phyloP scores from a whole-genome alignment of 2,329 filamentous ascomycete species.

The Penicillium concentricum region DNA sequence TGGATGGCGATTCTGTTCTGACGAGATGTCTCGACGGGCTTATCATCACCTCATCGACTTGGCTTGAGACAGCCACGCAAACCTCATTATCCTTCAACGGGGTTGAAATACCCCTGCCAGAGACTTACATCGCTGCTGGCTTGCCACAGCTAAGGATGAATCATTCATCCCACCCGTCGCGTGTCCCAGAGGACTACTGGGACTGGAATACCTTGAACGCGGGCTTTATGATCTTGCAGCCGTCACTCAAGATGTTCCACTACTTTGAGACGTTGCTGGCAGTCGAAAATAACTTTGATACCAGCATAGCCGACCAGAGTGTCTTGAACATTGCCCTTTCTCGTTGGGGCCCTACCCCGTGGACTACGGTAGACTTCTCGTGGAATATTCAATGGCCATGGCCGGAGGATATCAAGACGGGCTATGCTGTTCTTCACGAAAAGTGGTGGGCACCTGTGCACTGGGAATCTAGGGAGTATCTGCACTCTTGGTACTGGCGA shows the following conservation, averaged over 20 bases:
- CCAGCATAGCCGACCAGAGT: not conserved
- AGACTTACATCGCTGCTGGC: not conserved
- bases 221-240: not conserved
- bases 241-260: not conserved
- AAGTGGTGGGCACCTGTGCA: not conserved
- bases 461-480: not conserved
- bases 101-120: not conserved
- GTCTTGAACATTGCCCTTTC: not conserved
- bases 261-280: not conserved
- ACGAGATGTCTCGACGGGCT: not conserved
- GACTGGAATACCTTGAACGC: not conserved
- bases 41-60: not conserved
- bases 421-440: not conserved
- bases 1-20: slow-evolving; percentile 7
- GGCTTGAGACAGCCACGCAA: not conserved
- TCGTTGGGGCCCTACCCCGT: not conserved
- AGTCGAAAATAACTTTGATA: not conserved
- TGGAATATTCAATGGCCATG: not conserved
- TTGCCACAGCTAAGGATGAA: not conserved
- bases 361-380: not conserved
- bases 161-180: not conserved
- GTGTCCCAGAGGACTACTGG: not conserved
- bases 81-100: not conserved
- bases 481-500: not conserved
- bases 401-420: not conserved